Evolutionary conservation across 768 basidiomycete genomes (phyloP).

Genomic region (Xerocomus potaroensis): DNA sequence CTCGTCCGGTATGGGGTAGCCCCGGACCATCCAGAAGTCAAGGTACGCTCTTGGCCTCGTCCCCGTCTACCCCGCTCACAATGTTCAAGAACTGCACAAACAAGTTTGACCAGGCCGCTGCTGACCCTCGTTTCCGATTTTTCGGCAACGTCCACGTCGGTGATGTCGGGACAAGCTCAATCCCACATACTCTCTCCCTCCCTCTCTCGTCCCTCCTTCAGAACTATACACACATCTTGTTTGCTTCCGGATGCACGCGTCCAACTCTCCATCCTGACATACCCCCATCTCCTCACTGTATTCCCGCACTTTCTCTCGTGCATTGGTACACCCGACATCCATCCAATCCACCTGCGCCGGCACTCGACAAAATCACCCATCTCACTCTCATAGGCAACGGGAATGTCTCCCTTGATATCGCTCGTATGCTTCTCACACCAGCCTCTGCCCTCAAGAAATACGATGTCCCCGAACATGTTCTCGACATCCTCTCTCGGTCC

Average conservation of each 20-base stretch:
- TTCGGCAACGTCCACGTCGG: constrained; percentile 85
- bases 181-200: constrained; percentile 52
- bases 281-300: constrained; percentile 44
- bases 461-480: constrained; percentile 74
- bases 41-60: constrained; percentile 40
- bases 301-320: constrained; percentile 79
- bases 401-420: constrained; percentile 91
- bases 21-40: constrained; percentile 98
- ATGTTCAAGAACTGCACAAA: constrained; percentile 84
- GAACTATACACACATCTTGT: constrained; percentile 81
- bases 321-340: constrained; percentile 98
- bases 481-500: constrained; percentile 61
- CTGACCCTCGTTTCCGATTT: constrained; percentile 79
- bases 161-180: constrained; percentile 31
- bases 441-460: constrained; percentile 58
- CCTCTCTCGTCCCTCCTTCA: constrained; percentile 57
- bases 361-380: constrained; percentile 61
- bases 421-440: constrained; percentile 80
- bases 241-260: constrained; percentile 81
- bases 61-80: constrained; percentile 9
- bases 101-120: constrained; percentile 82
- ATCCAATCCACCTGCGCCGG: constrained; percentile 53
- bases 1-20: constrained; percentile 95
- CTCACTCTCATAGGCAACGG: constrained; percentile 90
- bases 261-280: constrained; percentile 55